These are phyloP conservation scores for Phytophthora pisi DNA, from an alignment of 352 stramenopile species.

Conservation along the genomic window DNA sequence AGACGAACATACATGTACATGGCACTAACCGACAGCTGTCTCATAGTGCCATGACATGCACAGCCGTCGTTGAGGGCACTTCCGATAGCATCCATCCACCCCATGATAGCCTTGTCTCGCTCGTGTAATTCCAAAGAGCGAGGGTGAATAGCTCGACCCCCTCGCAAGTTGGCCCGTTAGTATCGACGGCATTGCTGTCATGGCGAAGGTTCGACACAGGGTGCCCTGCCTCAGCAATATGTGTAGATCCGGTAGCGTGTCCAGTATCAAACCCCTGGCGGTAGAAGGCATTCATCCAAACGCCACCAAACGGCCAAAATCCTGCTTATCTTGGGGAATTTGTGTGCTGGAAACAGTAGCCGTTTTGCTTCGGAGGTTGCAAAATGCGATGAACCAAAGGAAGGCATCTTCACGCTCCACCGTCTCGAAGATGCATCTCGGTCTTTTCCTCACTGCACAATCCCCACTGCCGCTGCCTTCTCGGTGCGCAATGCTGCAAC, in stretches of 20 bases:
- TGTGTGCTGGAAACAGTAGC: background rate
- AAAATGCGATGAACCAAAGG: conserved; percentile 9
- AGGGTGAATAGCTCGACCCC: too few relatives aligned
- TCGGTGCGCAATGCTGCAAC: conserved; percentile 2
- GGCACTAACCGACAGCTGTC: background rate
- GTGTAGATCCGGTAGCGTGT: background rate
- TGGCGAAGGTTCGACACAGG: background rate
- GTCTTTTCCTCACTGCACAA: conserved; percentile 12
- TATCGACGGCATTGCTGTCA: background rate
- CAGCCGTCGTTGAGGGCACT: too few relatives aligned
- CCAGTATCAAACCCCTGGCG: background rate
- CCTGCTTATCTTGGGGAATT: background rate
- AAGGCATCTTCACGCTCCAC: background rate
- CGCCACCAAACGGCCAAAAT: background rate
- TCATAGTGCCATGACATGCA: background rate
- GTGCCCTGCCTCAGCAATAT: background rate
- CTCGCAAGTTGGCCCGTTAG: too few relatives aligned
- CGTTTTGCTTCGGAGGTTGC: conserved; percentile 17
- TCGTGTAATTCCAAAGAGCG: too few relatives aligned
- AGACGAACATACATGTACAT: too few relatives aligned
- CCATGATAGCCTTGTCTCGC: too few relatives aligned
- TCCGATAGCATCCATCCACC: too few relatives aligned
- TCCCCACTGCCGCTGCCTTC: background rate
- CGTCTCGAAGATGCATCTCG: conserved; percentile 17
- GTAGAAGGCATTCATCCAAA: background rate